Conservation (phyloP, 2,329 filamentous ascomycete species). For the Neofusicoccum parvum region DNA sequence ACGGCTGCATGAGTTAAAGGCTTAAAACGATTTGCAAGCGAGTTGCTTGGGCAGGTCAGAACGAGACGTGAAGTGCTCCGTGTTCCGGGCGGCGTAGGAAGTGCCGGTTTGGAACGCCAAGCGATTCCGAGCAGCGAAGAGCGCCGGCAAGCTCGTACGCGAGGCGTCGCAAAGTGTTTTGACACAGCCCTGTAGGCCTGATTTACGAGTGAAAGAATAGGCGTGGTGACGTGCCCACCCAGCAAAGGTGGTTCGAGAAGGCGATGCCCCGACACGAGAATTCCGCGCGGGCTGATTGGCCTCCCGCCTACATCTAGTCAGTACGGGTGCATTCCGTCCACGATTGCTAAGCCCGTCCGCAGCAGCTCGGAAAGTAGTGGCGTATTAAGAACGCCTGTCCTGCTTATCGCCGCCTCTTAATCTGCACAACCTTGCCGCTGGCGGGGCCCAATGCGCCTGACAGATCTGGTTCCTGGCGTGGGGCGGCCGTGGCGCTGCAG, state of each 20-base stretch:
- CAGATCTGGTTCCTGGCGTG: constrained; percentile 1
- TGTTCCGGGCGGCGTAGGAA: constrained; percentile 9
- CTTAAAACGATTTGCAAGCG: background rate
- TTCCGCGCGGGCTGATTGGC: background rate
- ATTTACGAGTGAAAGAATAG: background rate
- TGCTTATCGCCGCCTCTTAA: background rate
- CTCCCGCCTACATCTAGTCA: background rate
- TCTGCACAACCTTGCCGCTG: background rate
- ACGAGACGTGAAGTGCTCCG: constrained; percentile 16
- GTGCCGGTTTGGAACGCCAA: constrained; percentile 13
- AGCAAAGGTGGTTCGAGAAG: background rate
- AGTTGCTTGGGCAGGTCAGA: background rate
- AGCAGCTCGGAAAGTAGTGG: background rate
- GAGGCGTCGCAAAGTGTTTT: constrained; percentile 13
- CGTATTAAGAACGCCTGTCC: background rate
- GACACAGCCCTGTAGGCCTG: constrained; percentile 14
- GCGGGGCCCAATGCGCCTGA: background rate
- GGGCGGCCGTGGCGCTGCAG: constrained; percentile 13
- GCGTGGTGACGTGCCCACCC: constrained; percentile 8
- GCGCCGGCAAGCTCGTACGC: background rate
- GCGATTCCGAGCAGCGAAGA: background rate
- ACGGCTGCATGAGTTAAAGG: background rate
- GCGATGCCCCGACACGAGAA: background rate
- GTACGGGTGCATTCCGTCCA: constrained; percentile 5
- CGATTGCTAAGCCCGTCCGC: constrained; percentile 6